phyloP scores from a whole-genome alignment of 108 stramenopile genomes.

The Nitzschia sp. region DNA sequence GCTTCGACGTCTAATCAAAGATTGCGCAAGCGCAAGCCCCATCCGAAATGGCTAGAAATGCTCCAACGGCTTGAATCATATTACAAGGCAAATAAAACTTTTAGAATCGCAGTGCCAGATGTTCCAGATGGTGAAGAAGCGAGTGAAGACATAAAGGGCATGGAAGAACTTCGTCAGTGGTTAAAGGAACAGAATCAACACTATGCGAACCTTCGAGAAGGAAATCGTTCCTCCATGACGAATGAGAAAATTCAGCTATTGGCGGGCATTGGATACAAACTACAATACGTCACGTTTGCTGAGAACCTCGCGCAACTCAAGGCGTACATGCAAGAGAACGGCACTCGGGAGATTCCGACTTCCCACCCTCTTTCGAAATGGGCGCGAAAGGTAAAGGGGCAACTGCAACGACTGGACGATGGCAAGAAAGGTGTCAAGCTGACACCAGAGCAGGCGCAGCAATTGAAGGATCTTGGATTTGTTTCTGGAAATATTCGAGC shows the following conservation, averaged over 20 bases:
- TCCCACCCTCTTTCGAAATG: conserved; percentile 7
- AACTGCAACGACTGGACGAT: conserved; percentile 6
- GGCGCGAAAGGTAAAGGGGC: conserved; percentile 11
- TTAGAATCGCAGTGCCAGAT: not conserved
- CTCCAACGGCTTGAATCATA: not conserved
- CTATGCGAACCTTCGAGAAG: not conserved
- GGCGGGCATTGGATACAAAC: conserved; percentile 2
- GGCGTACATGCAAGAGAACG: not conserved
- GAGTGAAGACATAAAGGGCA: not conserved
- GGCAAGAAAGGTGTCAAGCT: conserved; percentile 6
- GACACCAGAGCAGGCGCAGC: not conserved
- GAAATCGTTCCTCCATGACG: conserved; percentile 10
- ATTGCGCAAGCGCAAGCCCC: not conserved
- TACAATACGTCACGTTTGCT: conserved; percentile 3
- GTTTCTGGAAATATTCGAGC: not conserved
- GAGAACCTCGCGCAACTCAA: conserved; percentile 7
- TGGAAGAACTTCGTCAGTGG: not conserved
- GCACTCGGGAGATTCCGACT: not conserved
- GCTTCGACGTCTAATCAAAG: not conserved
- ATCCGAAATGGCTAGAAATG: conserved; percentile 4
- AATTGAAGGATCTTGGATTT: conserved; percentile 4
- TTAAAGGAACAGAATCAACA: not conserved
- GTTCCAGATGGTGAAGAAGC: not conserved
- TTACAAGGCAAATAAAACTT: not conserved
- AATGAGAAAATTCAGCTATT: conserved; percentile 3